phyloP scores from a whole-genome alignment of 805 yeast species.

The Spathaspora sp. region DNA sequence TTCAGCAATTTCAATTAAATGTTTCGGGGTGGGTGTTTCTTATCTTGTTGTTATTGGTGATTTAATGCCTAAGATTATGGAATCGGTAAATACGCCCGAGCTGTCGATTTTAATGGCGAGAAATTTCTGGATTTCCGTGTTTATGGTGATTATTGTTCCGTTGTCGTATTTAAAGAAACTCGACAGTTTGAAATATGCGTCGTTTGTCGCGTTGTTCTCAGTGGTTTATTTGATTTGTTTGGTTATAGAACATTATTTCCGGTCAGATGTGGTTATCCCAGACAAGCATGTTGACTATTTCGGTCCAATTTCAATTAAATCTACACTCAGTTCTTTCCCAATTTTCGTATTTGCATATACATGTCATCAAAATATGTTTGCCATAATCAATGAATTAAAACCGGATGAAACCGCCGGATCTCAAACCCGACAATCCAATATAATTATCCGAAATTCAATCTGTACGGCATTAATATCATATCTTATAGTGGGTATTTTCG shows the following conservation, averaged over 20 bases:
- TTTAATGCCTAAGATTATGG: constrained; percentile 59
- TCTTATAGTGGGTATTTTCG: constrained; percentile 59
- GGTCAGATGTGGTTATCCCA: constrained; percentile 18
- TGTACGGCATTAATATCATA: constrained; percentile 55
- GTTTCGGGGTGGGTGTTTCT: constrained; percentile 73
- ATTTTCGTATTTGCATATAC: constrained; percentile 78
- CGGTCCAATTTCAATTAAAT: constrained; percentile 39
- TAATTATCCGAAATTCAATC: constrained; percentile 52
- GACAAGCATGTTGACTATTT: constrained; percentile 19
- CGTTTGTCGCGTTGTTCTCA: constrained; percentile 65
- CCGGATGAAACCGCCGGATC: constrained; percentile 33
- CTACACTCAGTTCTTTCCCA: constrained; percentile 59
- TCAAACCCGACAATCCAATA: constrained; percentile 45
- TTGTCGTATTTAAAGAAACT: constrained; percentile 56
- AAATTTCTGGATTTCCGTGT: constrained; percentile 51
- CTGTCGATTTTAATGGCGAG: constrained; percentile 26
- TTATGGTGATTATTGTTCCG: constrained; percentile 59
- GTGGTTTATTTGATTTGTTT: constrained; percentile 59
- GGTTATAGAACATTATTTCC: constrained; percentile 48
- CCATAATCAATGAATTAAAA: constrained; percentile 65
- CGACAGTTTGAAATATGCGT: constrained; percentile 68
- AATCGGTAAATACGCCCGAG: constrained; percentile 22
- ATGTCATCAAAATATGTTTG: constrained; percentile 77
- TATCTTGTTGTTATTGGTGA: constrained; percentile 77
- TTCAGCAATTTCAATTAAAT: constrained; percentile 68